phyloP scores from a whole-genome alignment of 176 grass and related monocot species.

The Saccharum spontaneum region DNA sequence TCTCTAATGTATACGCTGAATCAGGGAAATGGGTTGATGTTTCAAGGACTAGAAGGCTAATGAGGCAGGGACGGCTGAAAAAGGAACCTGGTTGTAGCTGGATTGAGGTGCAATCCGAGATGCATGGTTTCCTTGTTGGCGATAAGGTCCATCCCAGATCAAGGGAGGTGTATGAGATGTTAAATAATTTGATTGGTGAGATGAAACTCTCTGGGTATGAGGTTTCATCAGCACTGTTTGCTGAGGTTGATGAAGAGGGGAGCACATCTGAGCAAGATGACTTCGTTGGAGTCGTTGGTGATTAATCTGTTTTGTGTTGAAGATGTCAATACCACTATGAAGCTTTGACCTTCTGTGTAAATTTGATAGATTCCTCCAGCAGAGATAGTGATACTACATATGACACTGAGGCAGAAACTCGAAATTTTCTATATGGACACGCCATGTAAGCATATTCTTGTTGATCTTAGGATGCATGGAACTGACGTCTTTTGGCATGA shows the following conservation, averaged over 20 bases:
- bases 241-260: constrained; percentile 45
- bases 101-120: constrained; percentile 74
- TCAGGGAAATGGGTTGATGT: constrained; percentile 66
- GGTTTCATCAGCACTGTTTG: constrained; percentile 38
- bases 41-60: constrained; percentile 67
- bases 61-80: constrained; percentile 64
- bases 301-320: constrained; percentile 2
- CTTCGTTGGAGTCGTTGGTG: constrained; percentile 21
- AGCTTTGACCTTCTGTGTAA: background rate
- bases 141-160: constrained; percentile 66
- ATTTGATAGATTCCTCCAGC: background rate
- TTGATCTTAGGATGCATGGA: constrained; percentile 19
- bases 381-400: constrained; percentile 6
- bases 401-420: background rate
- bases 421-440: background rate
- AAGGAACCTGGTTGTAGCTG: constrained; percentile 94
- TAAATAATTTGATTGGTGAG: constrained; percentile 66
- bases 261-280: constrained; percentile 33
- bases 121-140: constrained; percentile 75
- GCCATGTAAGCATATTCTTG: constrained; percentile 23
- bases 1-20: constrained; percentile 72
- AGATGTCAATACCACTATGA: constrained; percentile 14
- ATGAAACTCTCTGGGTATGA: constrained; percentile 66
- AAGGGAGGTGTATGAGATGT: constrained; percentile 60
- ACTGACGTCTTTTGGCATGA: background rate